Evolutionary conservation across 768 basidiomycete species (phyloP).

Genomic region (Mycena filopes): DNA sequence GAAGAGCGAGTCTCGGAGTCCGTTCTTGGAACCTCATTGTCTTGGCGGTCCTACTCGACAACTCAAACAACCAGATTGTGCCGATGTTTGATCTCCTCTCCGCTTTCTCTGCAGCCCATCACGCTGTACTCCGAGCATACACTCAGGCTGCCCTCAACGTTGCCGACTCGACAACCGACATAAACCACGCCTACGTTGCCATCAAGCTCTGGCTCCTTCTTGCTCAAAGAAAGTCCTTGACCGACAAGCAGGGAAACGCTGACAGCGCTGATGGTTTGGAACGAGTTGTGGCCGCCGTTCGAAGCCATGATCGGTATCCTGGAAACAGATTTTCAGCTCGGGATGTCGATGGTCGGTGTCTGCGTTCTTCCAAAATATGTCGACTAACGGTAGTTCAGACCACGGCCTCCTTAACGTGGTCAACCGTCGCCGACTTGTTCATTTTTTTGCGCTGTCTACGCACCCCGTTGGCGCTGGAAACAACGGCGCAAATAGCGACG

Average conservation of each 20-base stretch:
- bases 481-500: slow-evolving; percentile 58
- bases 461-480: slow-evolving; percentile 63
- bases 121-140: slow-evolving; percentile 55
- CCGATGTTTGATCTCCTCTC: slow-evolving; percentile 62
- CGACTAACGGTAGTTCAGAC: slow-evolving; percentile 51
- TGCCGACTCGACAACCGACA: slow-evolving; percentile 60
- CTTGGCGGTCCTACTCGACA: slow-evolving; percentile 61
- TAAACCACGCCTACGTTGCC: slow-evolving; percentile 75
- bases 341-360: slow-evolving; percentile 51
- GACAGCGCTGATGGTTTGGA: slow-evolving; percentile 66
- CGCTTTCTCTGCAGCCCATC: slow-evolving; percentile 60
- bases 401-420: slow-evolving; percentile 61
- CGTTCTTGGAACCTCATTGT: slow-evolving; percentile 76
- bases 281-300: slow-evolving; percentile 81
- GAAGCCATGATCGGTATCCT: slow-evolving; percentile 62
- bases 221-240: slow-evolving; percentile 50
- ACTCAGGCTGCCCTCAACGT: slow-evolving; percentile 48
- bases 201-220: slow-evolving; percentile 80
- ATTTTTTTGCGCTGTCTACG: slow-evolving; percentile 68
- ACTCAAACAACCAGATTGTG: slow-evolving; percentile 45
- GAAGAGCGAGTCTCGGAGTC: slow-evolving; percentile 50
- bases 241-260: slow-evolving; percentile 42
- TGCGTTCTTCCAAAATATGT: background rate
- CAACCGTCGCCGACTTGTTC: slow-evolving; percentile 74
- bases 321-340: slow-evolving; percentile 57